phyloP scores from a whole-genome alignment of 2,329 filamentous ascomycete species.

The Orbilia brochopaga region DNA sequence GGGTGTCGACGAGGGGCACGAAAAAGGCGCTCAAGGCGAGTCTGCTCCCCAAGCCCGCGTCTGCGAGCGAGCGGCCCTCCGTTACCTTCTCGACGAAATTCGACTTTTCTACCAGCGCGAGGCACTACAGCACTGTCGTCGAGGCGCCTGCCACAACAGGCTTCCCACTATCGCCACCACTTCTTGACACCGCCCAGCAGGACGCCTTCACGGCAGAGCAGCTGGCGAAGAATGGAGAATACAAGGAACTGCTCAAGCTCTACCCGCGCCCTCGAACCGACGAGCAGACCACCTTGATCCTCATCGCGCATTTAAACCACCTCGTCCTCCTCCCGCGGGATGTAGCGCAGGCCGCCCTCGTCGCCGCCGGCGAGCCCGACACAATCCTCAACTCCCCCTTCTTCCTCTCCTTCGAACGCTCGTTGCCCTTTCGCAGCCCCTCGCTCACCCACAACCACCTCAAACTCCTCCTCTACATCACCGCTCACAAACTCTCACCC shows the following conservation, averaged over 20 bases:
- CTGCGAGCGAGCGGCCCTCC: not conserved
- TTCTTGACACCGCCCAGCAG: not conserved
- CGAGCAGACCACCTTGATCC: slow-evolving; percentile 46
- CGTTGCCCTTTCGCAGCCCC: slow-evolving; percentile 34
- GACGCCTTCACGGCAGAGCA: slow-evolving; percentile 13
- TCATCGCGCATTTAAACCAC: slow-evolving; percentile 52
- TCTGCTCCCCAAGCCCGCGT: not conserved
- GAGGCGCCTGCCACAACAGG: slow-evolving; percentile 1
- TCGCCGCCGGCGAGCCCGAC: slow-evolving; percentile 57
- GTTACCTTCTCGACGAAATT: slow-evolving; percentile 40
- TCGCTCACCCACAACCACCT: slow-evolving; percentile 50
- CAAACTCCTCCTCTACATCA: slow-evolving; percentile 35
- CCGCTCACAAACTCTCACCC: slow-evolving; percentile 43
- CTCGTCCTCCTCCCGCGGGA: slow-evolving; percentile 34
- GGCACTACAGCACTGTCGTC: slow-evolving; percentile 28
- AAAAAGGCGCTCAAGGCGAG: slow-evolving; percentile 3
- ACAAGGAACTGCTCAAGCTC: slow-evolving; percentile 34
- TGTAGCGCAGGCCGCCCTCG: slow-evolving; percentile 19
- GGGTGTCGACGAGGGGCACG: slow-evolving; percentile 22
- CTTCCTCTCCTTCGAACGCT: slow-evolving; percentile 58
- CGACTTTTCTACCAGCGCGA: slow-evolving; percentile 22
- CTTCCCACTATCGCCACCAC: not conserved
- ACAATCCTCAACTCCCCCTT: slow-evolving; percentile 60
- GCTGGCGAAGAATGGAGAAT: slow-evolving; percentile 29
- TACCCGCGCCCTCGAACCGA: slow-evolving; percentile 40